phyloP scores from a whole-genome alignment of 1,139 yeast genomes.

The Taiozyma sp. region DNA sequence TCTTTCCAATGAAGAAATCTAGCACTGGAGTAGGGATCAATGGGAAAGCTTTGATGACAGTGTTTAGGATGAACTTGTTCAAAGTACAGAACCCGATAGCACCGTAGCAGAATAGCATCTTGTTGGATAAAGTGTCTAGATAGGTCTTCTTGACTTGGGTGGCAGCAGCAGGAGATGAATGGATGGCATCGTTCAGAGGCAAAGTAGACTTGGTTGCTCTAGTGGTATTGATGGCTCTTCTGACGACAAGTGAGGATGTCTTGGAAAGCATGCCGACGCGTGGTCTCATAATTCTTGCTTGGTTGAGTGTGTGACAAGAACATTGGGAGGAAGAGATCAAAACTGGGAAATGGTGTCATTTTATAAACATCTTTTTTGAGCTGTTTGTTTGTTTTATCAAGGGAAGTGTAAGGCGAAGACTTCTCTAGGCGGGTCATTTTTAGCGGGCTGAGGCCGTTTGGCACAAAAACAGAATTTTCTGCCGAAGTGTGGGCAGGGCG shows the following conservation, averaged over 20 bases:
- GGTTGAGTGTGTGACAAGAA: neutral
- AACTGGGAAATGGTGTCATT: neutral
- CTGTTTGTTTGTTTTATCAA: neutral
- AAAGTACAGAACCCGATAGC: constrained; percentile 66
- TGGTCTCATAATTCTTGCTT: neutral
- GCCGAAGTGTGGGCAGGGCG: neutral
- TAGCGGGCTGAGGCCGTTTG: neutral
- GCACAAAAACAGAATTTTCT: neutral
- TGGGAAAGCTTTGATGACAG: constrained; percentile 67
- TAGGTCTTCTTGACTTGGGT: constrained; percentile 14
- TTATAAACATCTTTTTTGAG: neutral
- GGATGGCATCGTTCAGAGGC: neutral
- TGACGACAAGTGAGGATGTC: neutral
- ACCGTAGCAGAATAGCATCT: constrained; percentile 50
- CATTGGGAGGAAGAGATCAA: neutral
- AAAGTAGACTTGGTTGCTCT: constrained; percentile 4
- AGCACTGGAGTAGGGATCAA: constrained; percentile 69
- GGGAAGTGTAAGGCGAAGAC: neutral
- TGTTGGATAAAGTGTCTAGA: constrained; percentile 30
- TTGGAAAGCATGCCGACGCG: neutral
- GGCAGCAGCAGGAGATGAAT: neutral
- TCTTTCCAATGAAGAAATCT: constrained; percentile 69
- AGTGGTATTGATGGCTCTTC: constrained; percentile 9
- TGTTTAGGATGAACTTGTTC: constrained; percentile 54
- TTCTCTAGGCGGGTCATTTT: neutral